Percentiles rank a stretch among this genome's conserved stretches.
phyloP scores from a whole-genome alignment of 2,329 filamentous ascomycete species.

The Byssochlamys sp. region DNA sequence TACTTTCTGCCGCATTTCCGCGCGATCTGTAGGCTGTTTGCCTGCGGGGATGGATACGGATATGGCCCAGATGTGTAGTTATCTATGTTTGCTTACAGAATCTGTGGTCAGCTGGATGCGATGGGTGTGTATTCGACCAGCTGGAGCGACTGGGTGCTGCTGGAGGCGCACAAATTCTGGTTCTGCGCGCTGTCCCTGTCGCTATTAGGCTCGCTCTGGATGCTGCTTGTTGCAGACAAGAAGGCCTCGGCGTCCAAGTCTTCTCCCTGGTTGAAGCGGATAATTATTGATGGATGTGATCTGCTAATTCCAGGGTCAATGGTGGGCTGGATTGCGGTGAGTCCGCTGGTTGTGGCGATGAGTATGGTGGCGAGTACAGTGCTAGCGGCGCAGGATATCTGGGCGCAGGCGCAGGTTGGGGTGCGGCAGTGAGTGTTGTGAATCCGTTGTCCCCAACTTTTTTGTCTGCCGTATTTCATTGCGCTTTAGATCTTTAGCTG shows the following conservation, averaged over 20 bases:
- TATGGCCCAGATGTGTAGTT: background rate
- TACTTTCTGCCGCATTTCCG: conserved; percentile 2
- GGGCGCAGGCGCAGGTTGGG: conserved; percentile 31
- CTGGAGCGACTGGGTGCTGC: conserved; percentile 40
- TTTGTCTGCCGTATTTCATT: too few relatives aligned
- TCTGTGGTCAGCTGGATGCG: conserved; percentile 32
- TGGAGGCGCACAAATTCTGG: conserved; percentile 62
- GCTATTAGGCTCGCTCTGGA: conserved; percentile 26
- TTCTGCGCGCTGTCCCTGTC: conserved; percentile 52
- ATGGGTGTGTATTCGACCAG: conserved; percentile 41
- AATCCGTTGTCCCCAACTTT: too few relatives aligned
- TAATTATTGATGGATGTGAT: conserved; percentile 53
- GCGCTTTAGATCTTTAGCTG: background rate
- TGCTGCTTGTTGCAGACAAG: conserved; percentile 16
- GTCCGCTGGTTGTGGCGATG: conserved; percentile 45
- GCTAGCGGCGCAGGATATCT: conserved; percentile 52
- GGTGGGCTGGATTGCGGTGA: conserved; percentile 51
- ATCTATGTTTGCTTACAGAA: background rate
- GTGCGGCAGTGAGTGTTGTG: background rate
- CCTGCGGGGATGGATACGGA: background rate
- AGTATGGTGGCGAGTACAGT: conserved; percentile 55
- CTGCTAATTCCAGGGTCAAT: conserved; percentile 51
- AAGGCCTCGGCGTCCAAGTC: conserved; percentile 16
- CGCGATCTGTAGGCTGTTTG: conserved; percentile 13
- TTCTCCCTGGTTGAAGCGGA: conserved; percentile 33